Percentiles rank a stretch among this genome's conserved stretches.
Evolutionary conservation across 257 asterid species (phyloP).

Genomic region (Handroanthus guayacan): DNA sequence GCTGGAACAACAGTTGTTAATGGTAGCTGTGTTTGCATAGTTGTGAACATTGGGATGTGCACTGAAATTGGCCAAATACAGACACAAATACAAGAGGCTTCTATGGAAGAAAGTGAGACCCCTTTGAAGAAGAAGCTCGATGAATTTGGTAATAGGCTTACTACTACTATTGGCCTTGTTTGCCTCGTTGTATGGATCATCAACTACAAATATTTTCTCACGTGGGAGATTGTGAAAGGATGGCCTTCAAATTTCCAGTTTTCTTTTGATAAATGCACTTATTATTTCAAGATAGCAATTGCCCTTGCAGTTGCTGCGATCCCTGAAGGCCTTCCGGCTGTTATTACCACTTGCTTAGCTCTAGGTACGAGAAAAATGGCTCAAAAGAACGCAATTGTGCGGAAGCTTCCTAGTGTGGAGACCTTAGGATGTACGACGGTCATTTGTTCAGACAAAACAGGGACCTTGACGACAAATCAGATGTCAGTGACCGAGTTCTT

Average conservation of each 20-base stretch:
- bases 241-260: constrained; percentile 63
- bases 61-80: constrained; percentile 75
- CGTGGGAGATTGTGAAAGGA: constrained; percentile 64
- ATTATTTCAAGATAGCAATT: constrained; percentile 74
- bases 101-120: constrained; percentile 64
- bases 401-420: constrained; percentile 83
- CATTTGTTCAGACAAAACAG: constrained; percentile 76
- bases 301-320: constrained; percentile 88
- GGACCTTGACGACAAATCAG: constrained; percentile 77
- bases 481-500: constrained; percentile 67
- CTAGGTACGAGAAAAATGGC: constrained; percentile 79
- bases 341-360: constrained; percentile 74
- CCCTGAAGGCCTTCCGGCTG: constrained; percentile 85
- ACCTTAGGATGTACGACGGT: constrained; percentile 81
- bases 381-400: constrained; percentile 65
- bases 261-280: constrained; percentile 73
- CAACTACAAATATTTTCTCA: constrained; percentile 65
- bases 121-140: constrained; percentile 75
- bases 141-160: constrained; percentile 72
- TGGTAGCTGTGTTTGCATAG: constrained; percentile 64
- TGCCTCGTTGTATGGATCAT: constrained; percentile 69
- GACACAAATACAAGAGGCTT: constrained; percentile 70
- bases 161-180: constrained; percentile 62
- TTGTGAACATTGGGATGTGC: constrained; percentile 62
- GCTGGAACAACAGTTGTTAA: constrained; percentile 78